Base-by-base conservation (phyloP, 768 basidiomycete genomes). In the Lentinula edodes region DNA sequence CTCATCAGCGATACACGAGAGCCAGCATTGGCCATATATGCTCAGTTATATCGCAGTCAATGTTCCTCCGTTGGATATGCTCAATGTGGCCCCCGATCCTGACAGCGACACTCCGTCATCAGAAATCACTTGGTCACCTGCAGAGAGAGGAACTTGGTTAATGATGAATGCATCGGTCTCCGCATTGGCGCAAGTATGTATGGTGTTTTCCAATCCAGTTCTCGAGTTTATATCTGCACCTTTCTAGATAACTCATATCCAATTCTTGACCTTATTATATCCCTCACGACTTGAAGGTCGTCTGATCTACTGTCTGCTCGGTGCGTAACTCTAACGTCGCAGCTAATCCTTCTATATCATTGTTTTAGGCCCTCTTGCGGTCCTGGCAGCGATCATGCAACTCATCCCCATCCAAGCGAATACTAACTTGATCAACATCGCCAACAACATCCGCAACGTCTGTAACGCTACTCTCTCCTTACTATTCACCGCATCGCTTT, bases 401-500 rank as follows among this genome's bases (percentile, higher is more conserved):
- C 87, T 96, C 66, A 76, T 95, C 16, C 87, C 90, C 3, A 83
- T 98, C 43, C 79, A 81, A 52, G 69, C 32, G 12, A 71, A 70
- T 45, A 63, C 64, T 1, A 63, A 66, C 13, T 79, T 87, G 55
- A 77, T 77, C 43, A 72, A 75, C 61, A 72, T 91, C 52, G 85
- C 93, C 52, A 82, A 84, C 60, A 89, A 89, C 28, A 85, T 93
- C 23, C 87, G 90, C 63, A 96, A 97, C 76, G 88, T 97, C 63
- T 96, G 95, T 85, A 97, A 97, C 72, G 94, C 94, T 1, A 90
- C 95, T 0, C 85, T 98, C n/a, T 91, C 95, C 43, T 83, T 99
- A 59, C 86, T 99, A 60, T 99, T 98, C 77, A 95, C 95, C 12
- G 74, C 83, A 38, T 86, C 91, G 3, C 88, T 99, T 62, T 79